Evolutionary conservation across 1,139 yeast genomes (phyloP), one percentile per base, ranked within the genome.

Genomic region (Pichia sp.): DNA sequence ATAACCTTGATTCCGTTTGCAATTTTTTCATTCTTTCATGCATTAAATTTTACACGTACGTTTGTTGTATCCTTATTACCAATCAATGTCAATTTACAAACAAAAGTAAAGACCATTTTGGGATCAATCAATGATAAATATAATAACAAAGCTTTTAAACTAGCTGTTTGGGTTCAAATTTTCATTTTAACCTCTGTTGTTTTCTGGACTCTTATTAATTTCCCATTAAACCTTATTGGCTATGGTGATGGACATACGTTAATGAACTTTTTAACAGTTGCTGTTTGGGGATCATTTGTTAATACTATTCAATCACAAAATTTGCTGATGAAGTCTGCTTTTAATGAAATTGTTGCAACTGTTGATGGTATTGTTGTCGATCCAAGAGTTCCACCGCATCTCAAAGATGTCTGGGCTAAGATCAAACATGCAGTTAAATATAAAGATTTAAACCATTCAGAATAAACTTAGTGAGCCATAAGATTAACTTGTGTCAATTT

Each of bases 301-400:
- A 86, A 86, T 68, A 68, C 85, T 53, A 79, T 96, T 66, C 86
- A 73, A 63, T 95, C 87, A 63, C 82, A 79, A 59, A 84, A 94
- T 9, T 72, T 79, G 40, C 82, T 81, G 69, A 84, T 89, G 52
- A 81, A 88, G 68, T 73, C 79, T 56, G 82, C 80, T 43, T 73
- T 89, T 62, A 81, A 84, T 67, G 70, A 74, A 43, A 71, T 85
- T 69, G 95, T 86, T 66, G 81, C 85, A 44, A 74, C 82, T 56
- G 62, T 83, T 50, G 97, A 89, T 64, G 80, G 82, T 18, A 54
- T 79, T 24, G 73, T 85, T 45, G 74, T 77, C 49, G 73, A 73
- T 56, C 76, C 85, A 41, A 63, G 72, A 29, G 70, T 82, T 35
- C 92, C 95, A 15, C 74, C 78, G 7, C 60, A 60, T 12, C 70